phyloP scores from a whole-genome alignment of 2,329 filamentous ascomycete species.

The Orbilia oligospora region DNA sequence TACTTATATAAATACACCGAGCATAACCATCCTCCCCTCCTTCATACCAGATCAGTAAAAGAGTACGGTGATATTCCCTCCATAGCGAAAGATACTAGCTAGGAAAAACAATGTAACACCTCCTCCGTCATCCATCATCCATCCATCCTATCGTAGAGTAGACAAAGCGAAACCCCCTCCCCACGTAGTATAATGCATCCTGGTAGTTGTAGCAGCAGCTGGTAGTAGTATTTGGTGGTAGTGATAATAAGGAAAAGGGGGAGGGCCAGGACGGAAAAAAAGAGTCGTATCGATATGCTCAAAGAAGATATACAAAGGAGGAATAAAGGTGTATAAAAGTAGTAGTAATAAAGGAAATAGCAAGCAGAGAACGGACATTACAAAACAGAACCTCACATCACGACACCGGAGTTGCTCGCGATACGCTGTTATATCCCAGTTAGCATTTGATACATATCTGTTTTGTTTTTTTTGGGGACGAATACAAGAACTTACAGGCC shows the following conservation, averaged over 20 bases:
- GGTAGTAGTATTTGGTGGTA: background rate
- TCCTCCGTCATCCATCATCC: background rate
- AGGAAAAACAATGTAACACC: conserved; percentile 10
- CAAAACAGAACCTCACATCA: conserved; percentile 81
- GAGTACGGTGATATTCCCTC: conserved; percentile 30
- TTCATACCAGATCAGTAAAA: conserved; percentile 36
- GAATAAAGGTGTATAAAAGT: conserved; percentile 47
- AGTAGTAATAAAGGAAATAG: conserved; percentile 32
- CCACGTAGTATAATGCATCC: conserved; percentile 28
- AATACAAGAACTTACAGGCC: conserved; percentile 80
- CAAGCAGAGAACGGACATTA: background rate
- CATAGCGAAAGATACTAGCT: conserved; percentile 18
- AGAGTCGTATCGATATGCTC: conserved; percentile 58
- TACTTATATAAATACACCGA: background rate
- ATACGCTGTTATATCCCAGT: conserved; percentile 79
- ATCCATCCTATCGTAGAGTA: conserved; percentile 1
- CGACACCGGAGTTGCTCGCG: conserved; percentile 99
- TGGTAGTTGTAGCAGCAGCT: background rate
- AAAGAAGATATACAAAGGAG: conserved; percentile 52
- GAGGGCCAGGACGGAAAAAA: conserved; percentile 24
- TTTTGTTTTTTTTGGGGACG: conserved; percentile 21
- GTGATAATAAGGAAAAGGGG: conserved; percentile 30
- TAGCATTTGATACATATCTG: conserved; percentile 63
- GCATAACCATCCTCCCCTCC: conserved; percentile 3
- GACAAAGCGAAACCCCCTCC: conserved; percentile 21